These are phyloP conservation scores for Claviceps cyperi DNA, from an alignment of 2,329 filamentous ascomycete genomes.

Conservation along the genomic window DNA sequence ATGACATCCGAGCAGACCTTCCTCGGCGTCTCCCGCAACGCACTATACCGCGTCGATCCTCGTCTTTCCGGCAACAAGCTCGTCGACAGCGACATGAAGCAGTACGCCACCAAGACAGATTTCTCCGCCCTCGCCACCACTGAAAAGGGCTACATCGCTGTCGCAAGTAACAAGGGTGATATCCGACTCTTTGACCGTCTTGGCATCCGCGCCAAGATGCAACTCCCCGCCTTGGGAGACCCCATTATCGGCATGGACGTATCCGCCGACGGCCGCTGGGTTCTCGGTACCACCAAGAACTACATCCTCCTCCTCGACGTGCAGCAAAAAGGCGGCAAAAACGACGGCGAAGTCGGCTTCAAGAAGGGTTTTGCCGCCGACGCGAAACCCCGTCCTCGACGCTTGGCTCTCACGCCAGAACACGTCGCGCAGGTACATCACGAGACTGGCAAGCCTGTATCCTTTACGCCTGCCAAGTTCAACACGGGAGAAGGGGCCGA, in stretches of 20 bases:
- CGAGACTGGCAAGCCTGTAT: constrained; percentile 74
- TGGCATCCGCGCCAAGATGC: constrained; percentile 94
- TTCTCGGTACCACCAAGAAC: constrained; percentile 84
- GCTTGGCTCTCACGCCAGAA: constrained; percentile 73
- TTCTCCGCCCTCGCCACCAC: constrained; percentile 92
- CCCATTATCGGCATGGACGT: constrained; percentile 91
- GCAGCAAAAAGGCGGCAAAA: constrained; percentile 82
- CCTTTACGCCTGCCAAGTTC: constrained; percentile 86
- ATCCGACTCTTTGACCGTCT: constrained; percentile 92
- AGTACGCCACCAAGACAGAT: constrained; percentile 93
- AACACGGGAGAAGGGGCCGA: constrained; percentile 69
- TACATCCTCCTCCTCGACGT: constrained; percentile 91
- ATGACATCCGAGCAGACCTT: constrained; percentile 95
- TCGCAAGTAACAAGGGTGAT: constrained; percentile 95
- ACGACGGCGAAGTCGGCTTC: constrained; percentile 95
- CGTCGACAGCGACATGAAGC: constrained; percentile 84
- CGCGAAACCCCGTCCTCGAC: constrained; percentile 81
- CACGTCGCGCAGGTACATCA: constrained; percentile 97
- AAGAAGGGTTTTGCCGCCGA: constrained; percentile 88
- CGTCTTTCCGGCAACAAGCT: constrained; percentile 83
- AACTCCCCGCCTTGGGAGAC: constrained; percentile 88
- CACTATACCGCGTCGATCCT: constrained; percentile 85
- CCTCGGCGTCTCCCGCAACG: constrained; percentile 82
- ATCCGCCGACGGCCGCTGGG: constrained; percentile 89
- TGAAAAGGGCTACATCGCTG: constrained; percentile 90